Percentiles rank a stretch among this genome's conserved stretches.
Conservation (phyloP, 306 rosid genomes). For the Hylodesmum podocarpum region DNA sequence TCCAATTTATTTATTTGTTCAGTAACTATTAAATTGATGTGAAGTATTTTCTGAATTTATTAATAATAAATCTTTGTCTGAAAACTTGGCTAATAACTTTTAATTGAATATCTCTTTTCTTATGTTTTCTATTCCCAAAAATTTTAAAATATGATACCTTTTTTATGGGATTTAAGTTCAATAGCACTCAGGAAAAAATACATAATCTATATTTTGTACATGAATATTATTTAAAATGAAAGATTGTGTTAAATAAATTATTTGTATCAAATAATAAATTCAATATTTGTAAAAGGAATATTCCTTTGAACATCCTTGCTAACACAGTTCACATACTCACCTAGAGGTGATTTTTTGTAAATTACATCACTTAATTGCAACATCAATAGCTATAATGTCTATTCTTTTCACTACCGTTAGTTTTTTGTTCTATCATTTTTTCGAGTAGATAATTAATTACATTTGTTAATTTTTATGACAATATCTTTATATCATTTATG, state of each 20-base stretch:
- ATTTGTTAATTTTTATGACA: not conserved
- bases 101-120: no score
- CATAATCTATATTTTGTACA: not conserved
- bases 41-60: no score
- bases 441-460: not conserved
- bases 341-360: not conserved
- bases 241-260: not conserved
- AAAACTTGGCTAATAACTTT: no score
- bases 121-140: no score
- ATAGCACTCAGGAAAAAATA: no score
- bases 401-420: not conserved
- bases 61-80: no score
- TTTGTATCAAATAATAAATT: not conserved
- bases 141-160: no score
- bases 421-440: not conserved
- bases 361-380: not conserved
- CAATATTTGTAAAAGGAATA: not conserved
- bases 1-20: no score
- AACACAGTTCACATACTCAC: not conserved
- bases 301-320: not conserved
- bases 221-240: not conserved
- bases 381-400: not conserved
- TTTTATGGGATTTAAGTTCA: no score
- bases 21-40: no score
- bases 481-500: conserved; percentile 26